Evolutionary conservation across 2,329 filamentous ascomycete genomes (phyloP), one percentile per base, ranked within the genome.

Genomic region (Penicillium sp.): DNA sequence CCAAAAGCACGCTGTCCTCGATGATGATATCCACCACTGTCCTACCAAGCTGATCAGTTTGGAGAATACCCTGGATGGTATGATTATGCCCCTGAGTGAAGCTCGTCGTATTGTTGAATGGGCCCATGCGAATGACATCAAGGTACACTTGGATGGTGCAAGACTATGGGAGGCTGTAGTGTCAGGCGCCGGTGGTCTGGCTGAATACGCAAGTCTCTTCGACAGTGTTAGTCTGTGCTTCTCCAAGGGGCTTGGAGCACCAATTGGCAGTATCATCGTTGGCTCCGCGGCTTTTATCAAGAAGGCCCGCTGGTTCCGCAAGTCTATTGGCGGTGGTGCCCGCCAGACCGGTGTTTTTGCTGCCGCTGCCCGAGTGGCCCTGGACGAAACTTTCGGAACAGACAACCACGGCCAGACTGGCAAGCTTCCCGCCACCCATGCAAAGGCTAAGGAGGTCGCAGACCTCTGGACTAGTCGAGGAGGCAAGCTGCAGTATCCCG

Each of bases 31-130:
- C 18, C 89, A 95, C 66, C 76, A 78, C 28, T 90, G 87, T 62
- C 89, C 90, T 0, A 95, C 90, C 0, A 81, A 81, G 39, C 80
- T 95, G 44, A 88, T 96, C 58, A 84, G 81, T 54, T 75, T 95
- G 42, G 90, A 96, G 66, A 95, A 95, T 66, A 95, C 91, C 1
- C 78, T 95, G 43, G 81, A 82, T 47, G 90, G 90, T 23, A 83
- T 84, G 61, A 77, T 95, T 39, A 86, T 88, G 78, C 91, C 90
- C 0, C 76, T 95, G 1, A 70, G 72, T 1, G 89, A 95, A 67
- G 79, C 83, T 8, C 77, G 75, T 50, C 77, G 79, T 38, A 95
- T 95, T 61, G 77, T 82, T 0, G 75, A 75, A 1, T 95, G 87
- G 76, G 88, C 85, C 0, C 78, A 77, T 66, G 52, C 77, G 64